Conservation (phyloP, 2,329 filamentous ascomycete genomes). For the Cadophora luteo-olivacea region DNA sequence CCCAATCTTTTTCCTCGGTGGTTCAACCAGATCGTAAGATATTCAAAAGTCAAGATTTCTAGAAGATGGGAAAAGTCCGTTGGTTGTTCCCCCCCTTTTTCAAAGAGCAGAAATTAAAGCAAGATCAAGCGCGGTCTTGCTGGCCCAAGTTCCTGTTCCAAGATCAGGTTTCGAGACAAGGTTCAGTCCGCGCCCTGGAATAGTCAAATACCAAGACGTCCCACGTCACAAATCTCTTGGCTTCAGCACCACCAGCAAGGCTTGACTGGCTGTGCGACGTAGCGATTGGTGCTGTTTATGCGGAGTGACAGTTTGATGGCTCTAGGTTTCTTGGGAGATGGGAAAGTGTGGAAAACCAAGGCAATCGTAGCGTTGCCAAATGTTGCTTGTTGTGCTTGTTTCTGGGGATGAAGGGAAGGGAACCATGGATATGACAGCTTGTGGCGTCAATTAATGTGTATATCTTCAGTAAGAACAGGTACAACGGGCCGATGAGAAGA, state of each 20-base stretch:
- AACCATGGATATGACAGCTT: background rate
- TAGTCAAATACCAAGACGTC: constrained; percentile 11
- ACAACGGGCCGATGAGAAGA: too few species aligned
- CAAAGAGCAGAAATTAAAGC: too few species aligned
- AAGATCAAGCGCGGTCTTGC: background rate
- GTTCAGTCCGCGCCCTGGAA: constrained; percentile 7
- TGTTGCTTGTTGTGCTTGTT: constrained; percentile 12
- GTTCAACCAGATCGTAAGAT: background rate
- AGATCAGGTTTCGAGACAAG: constrained; percentile 14
- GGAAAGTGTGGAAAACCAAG: constrained; percentile 4
- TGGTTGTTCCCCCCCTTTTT: background rate
- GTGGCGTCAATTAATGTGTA: background rate
- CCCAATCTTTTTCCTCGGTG: background rate
- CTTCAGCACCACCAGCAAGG: background rate
- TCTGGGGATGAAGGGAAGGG: too few species aligned
- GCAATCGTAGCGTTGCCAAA: background rate
- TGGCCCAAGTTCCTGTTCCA: background rate
- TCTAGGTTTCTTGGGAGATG: background rate
- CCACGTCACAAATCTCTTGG: constrained; percentile 13
- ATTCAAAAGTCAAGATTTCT: background rate
- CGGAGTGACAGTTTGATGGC: background rate
- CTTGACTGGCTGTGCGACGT: background rate
- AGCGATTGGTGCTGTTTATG: background rate
- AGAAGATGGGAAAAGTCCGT: constrained; percentile 11
- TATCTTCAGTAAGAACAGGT: background rate